Percentiles rank a stretch among this genome's conserved stretches.
Evolutionary conservation across 306 rosid species (phyloP).

Genomic region (Notholithocarpus densiflorus): DNA sequence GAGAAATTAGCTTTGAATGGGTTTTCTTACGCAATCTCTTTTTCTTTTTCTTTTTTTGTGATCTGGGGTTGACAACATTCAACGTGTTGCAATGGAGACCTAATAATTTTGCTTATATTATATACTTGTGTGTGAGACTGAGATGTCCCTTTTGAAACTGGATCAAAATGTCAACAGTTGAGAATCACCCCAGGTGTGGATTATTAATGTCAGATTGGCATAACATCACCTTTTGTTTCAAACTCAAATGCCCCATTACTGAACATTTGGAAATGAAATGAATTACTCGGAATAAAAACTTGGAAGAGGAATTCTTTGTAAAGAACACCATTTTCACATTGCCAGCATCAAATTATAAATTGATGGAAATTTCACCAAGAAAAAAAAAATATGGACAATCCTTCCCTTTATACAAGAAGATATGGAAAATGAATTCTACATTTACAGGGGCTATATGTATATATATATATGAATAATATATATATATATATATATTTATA

Average conservation of each 20-base stretch:
- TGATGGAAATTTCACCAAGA: constrained; percentile 32
- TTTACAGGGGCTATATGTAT: constrained; percentile 70
- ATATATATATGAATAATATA: constrained; percentile 32
- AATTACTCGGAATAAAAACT: background rate
- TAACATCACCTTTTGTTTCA: too few species aligned
- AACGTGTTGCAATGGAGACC: too few species aligned
- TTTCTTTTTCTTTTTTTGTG: too few species aligned
- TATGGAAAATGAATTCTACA: constrained; percentile 61
- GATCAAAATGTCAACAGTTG: too few species aligned
- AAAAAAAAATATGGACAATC: constrained; percentile 55
- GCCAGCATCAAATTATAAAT: constrained; percentile 27
- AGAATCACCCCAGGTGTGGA: too few species aligned
- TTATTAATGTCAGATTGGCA: too few species aligned
- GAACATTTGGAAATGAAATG: background rate
- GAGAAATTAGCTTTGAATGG: too few species aligned
- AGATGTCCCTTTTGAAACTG: too few species aligned
- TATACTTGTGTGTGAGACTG: too few species aligned
- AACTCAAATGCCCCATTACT: background rate
- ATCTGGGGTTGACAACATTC: too few species aligned
- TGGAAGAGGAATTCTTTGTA: background rate
- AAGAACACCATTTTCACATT: constrained; percentile 22
- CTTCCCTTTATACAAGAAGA: constrained; percentile 53
- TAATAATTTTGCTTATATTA: too few species aligned
- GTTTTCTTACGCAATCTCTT: too few species aligned
- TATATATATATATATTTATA: constrained; percentile 45